Base-by-base conservation (phyloP, 2,329 filamentous ascomycete species). In the Intubia oerlemansii region DNA sequence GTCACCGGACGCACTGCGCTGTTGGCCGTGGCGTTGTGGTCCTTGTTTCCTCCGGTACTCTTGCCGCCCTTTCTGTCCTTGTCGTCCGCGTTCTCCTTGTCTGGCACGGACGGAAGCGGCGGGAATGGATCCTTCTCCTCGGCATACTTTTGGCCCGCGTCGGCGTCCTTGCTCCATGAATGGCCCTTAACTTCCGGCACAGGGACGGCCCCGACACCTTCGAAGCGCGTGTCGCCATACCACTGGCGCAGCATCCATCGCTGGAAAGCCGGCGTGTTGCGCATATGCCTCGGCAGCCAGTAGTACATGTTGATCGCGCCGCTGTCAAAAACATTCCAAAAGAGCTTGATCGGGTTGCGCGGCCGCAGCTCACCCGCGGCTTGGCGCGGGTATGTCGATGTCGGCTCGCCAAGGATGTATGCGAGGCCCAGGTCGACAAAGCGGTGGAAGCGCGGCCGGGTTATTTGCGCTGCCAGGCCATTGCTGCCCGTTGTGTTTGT, bases 401-500 rank as follows among this genome's bases (percentile, higher is more conserved):
- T 11, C 2, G 17, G 14, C 4, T 14, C 12, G 9, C 37, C 36
- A 4, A 38, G 29, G 2, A 38, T 13, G 17, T 35, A 35, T 1
- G 37, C 36, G 2, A 34, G 24, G 3, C 36, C 37, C 1, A 39
- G 32, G 17, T 39, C 37, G 13, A 39, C 34, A 12, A 39, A 39
- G 1, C 31, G 34, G 14, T 29, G 17, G 17, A 38, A 38, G 5
- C 12, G 27, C 13, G 28, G 23, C 7, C n/a, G n/a, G n/a, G n/a
- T n/a, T n/a, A n/a, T n/a, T n/a, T n/a, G n/a, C n/a, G n/a, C n/a
- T n/a, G n/a, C n/a, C n/a, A n/a, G n/a, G n/a, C n/a, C n/a, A n/a
- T n/a, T n/a, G n/a, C n/a, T n/a, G n/a, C n/a, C n/a, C n/a, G n/a
- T n/a, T n/a, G n/a, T n/a, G n/a, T n/a, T n/a, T n/a, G n/a, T n/a